Evolutionary conservation across 2,329 filamentous ascomycete genomes (phyloP).

Genomic region (Neopestalotiopsis sp.): DNA sequence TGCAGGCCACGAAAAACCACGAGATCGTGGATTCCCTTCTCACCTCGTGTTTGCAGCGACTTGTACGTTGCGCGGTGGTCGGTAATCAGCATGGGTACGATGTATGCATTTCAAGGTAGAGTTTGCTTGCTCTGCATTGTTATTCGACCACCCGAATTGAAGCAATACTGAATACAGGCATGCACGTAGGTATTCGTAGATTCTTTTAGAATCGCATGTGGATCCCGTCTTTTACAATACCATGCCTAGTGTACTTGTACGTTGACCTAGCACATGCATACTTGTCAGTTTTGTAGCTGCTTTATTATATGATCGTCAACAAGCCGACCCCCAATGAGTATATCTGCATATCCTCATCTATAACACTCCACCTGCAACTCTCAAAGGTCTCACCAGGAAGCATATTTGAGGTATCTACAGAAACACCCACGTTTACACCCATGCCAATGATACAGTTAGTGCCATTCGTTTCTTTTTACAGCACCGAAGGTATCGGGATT

Average conservation of each 20-base stretch:
- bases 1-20: neutral
- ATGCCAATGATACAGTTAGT: neutral
- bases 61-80: neutral
- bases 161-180: too few relatives aligned
- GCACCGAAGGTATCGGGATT: neutral
- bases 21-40: neutral
- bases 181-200: neutral
- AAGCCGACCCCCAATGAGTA: neutral
- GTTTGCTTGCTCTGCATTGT: too few relatives aligned
- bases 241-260: neutral
- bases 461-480: neutral
- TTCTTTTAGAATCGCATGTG: neutral
- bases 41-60: neutral
- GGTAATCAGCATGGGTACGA: neutral
- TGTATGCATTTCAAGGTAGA: neutral
- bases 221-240: neutral
- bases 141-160: too few relatives aligned
- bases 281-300: neutral
- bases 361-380: neutral
- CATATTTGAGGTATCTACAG: neutral
- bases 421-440: neutral
- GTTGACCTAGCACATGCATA: neutral
- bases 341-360: conserved; percentile 1
- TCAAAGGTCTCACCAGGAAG: neutral
- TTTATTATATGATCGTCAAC: conserved; percentile 2